A percentile compares a stretch with the other conserved stretches of the same genome.
phyloP scores from a whole-genome alignment of 1,139 yeast genomes.

The Oligophagozyma castellii region DNA sequence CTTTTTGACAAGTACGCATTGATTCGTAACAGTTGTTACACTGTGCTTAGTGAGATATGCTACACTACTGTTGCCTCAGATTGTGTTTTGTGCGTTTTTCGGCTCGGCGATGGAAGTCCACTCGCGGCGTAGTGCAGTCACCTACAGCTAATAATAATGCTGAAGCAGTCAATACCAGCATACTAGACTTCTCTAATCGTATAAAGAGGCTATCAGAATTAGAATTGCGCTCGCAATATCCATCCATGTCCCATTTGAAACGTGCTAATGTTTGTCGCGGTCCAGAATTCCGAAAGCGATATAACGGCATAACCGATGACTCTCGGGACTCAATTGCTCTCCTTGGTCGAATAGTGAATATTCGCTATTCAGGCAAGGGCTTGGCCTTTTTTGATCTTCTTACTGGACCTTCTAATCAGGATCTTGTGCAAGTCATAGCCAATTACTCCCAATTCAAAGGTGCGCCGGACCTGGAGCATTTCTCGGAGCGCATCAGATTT shows the following conservation, averaged over 20 bases:
- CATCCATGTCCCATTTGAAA: slow-evolving; percentile 14
- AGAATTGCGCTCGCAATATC: slow-evolving; percentile 13
- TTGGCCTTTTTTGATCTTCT: slow-evolving; percentile 22
- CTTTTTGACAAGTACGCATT: no score
- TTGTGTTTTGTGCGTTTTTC: no score
- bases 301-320: no score
- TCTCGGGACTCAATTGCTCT: slow-evolving; percentile 2
- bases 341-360: slow-evolving; percentile 17
- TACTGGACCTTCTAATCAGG: no score
- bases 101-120: no score
- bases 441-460: slow-evolving; percentile 3
- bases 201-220: slow-evolving; percentile 3
- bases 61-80: no score
- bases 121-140: no score
- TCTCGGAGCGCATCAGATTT: slow-evolving; percentile 31
- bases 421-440: slow-evolving; percentile 9
- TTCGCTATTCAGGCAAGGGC: slow-evolving; percentile 21
- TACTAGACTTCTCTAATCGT: slow-evolving; percentile 5
- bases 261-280: slow-evolving; percentile 3
- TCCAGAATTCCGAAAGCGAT: slow-evolving; percentile 7
- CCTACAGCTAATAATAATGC: not conserved
- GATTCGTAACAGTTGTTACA: no score
- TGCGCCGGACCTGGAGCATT: slow-evolving; percentile 20
- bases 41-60: no score
- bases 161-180: slow-evolving; percentile 2